Base-by-base conservation (phyloP, 352 stramenopile species). In the Phytophthora pisi region DNA sequence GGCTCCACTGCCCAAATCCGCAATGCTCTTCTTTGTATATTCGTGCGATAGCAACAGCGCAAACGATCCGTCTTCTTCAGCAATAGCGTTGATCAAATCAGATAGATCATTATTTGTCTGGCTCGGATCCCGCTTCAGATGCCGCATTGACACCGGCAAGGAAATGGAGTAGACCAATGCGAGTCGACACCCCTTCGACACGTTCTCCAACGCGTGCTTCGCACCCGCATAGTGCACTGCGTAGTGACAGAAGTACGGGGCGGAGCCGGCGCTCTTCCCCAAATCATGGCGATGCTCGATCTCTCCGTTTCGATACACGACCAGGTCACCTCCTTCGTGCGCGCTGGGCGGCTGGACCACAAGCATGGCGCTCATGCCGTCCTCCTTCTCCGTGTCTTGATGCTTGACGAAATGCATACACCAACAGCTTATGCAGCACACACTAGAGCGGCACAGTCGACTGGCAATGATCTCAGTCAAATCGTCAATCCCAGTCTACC, bases 301-400 rank as follows among this genome's bases (percentile, higher is more conserved):
- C 6, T 60, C 31, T 13, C 28, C 26, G 8, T 47, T 3, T 26
- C n/a, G 40, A 16, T 57, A 67, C 4, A 76, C 54, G 5, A 61
- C 5, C 52, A 67, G 38, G 36, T 61, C 51, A 20, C 38, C 51
- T 30, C 60, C 61, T 23, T 65, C 31, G 31, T 51, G 66, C 10
- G 7, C 5, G 5, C 49, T 56, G 5, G 78, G 72, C 1, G 79
- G 54, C 40, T 78, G 61, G 1, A 86, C 34, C 30, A 82, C 51
- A 4, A 86, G 60, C 23, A 72, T 83, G 2, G 69, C 75, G 45
- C 80, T 81, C 78, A 81, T 80, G 11, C 72, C 69, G 9, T 51
- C 63, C 47, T 86, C 56, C 30, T 84, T 83, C 68, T 86, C 78
- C 38, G 72, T 84, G 49, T 85, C 75, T 45, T 75, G 68, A 51